Evolutionary conservation across 176 grass and related monocot genomes (phyloP).

Genomic region (Aechmea fasciata): DNA sequence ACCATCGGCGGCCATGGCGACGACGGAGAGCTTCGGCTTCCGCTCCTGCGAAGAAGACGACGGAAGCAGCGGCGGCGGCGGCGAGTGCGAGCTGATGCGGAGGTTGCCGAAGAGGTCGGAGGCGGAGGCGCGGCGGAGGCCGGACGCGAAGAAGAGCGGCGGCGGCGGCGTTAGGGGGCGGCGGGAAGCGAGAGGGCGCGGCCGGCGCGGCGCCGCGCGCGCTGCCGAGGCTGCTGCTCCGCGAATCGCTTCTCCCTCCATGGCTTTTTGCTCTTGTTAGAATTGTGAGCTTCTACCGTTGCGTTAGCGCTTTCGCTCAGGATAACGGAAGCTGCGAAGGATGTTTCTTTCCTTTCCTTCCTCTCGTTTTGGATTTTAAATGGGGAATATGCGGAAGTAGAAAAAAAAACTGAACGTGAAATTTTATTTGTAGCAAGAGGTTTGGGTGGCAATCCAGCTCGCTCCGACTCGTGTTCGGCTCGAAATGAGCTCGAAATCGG

Average conservation of each 20-base stretch:
- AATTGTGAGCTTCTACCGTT: neutral
- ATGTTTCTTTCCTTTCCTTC: slow-evolving; percentile 27
- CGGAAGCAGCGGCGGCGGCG: neutral
- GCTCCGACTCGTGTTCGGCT: too few relatives aligned
- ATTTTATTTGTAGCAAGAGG: too few relatives aligned
- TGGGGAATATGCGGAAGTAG: too few relatives aligned
- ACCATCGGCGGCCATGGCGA: slow-evolving; percentile 76
- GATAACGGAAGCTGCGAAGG: slow-evolving; percentile 31
- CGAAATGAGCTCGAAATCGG: too few relatives aligned
- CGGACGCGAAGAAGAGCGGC: slow-evolving; percentile 32
- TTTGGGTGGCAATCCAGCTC: too few relatives aligned
- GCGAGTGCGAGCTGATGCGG: slow-evolving; percentile 13
- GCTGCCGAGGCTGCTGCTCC: slow-evolving; percentile 24
- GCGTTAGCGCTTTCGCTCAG: slow-evolving; percentile 7
- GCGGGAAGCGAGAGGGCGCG: slow-evolving; percentile 40
- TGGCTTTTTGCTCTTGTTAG: slow-evolving; percentile 7
- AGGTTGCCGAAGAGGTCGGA: slow-evolving; percentile 27
- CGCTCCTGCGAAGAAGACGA: slow-evolving; percentile 11
- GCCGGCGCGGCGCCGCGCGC: slow-evolving; percentile 14
- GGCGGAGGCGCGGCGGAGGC: slow-evolving; percentile 19
- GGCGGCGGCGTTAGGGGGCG: slow-evolving; percentile 29
- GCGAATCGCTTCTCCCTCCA: slow-evolving; percentile 51
- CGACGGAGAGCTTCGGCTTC: slow-evolving; percentile 42
- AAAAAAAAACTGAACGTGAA: too few relatives aligned
- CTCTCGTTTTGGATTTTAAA: slow-evolving; percentile 40